Evolutionary conservation across 2,329 filamentous ascomycete species (phyloP).

Genomic region (Pseudogymnoascus sp.): DNA sequence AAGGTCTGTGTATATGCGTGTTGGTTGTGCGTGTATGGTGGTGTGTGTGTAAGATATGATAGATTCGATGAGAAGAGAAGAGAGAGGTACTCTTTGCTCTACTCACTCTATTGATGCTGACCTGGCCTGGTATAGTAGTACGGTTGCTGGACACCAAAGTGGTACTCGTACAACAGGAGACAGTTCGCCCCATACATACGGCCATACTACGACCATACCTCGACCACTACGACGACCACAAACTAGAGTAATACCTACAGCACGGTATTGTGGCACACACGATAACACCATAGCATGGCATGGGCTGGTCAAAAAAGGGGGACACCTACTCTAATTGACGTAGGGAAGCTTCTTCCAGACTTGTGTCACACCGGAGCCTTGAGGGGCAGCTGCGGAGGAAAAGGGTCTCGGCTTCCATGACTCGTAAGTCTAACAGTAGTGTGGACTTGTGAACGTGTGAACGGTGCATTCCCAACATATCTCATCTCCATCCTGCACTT

Average conservation of each 20-base stretch:
- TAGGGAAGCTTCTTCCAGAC: constrained; percentile 5
- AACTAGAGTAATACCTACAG: background rate
- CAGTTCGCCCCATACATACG: background rate
- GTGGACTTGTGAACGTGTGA: background rate
- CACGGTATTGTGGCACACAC: constrained; percentile 1
- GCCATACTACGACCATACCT: background rate
- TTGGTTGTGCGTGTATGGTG: too few relatives aligned
- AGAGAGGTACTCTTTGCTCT: too few relatives aligned
- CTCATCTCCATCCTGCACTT: background rate
- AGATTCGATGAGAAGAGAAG: background rate
- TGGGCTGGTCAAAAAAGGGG: background rate
- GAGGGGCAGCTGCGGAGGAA: background rate
- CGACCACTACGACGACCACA: background rate
- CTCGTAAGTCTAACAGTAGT: background rate
- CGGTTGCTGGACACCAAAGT: background rate
- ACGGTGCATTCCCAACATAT: background rate
- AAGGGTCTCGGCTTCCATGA: constrained; percentile 5
- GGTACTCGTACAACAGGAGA: background rate
- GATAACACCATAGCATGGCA: background rate
- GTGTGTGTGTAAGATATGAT: background rate
- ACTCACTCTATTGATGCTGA: background rate
- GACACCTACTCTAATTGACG: constrained; percentile 3
- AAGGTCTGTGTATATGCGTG: background rate
- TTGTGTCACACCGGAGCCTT: background rate
- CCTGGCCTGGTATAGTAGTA: background rate